phyloP scores from a whole-genome alignment of 371 early-diverging fungal species.

The Blakeslea trispora region DNA sequence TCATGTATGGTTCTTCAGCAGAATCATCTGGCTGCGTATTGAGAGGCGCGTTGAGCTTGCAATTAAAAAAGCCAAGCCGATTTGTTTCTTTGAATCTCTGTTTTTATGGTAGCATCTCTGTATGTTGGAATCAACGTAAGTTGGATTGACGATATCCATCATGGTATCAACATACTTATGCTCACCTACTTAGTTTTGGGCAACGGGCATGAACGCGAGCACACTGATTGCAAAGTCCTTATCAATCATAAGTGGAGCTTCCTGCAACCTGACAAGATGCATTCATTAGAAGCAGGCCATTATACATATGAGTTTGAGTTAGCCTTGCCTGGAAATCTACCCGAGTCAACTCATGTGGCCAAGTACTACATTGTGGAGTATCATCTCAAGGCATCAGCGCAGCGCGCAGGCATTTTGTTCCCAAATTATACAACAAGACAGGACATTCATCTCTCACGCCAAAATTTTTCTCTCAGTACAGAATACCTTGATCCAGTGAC shows the following conservation, averaged over 20 bases:
- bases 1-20: conserved; percentile 33
- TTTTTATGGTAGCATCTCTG: conserved; percentile 28
- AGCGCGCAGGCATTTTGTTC: conserved; percentile 23
- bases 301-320: conserved; percentile 40
- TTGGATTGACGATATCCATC: too few relatives aligned
- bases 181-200: conserved; percentile 12
- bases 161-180: too few relatives aligned
- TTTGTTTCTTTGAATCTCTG: conserved; percentile 25
- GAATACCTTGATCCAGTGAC: conserved; percentile 30
- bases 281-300: conserved; percentile 18
- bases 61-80: conserved; percentile 20
- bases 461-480: conserved; percentile 8
- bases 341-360: conserved; percentile 33
- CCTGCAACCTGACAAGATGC: conserved; percentile 14
- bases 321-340: conserved; percentile 33
- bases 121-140: conserved; percentile 35
- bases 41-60: conserved; percentile 28
- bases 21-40: conserved; percentile 41
- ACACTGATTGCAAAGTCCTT: conserved; percentile 18
- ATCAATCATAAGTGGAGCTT: conserved; percentile 37
- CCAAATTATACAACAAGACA: conserved; percentile 20
- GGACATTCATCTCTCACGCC: conserved; percentile 28
- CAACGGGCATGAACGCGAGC: conserved; percentile 27
- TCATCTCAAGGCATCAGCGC: conserved; percentile 31
- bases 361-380: conserved; percentile 32